Evolutionary conservation across 2,329 filamentous ascomycete species (phyloP).

Genomic region (Nannizziopsis arthrosporioides): DNA sequence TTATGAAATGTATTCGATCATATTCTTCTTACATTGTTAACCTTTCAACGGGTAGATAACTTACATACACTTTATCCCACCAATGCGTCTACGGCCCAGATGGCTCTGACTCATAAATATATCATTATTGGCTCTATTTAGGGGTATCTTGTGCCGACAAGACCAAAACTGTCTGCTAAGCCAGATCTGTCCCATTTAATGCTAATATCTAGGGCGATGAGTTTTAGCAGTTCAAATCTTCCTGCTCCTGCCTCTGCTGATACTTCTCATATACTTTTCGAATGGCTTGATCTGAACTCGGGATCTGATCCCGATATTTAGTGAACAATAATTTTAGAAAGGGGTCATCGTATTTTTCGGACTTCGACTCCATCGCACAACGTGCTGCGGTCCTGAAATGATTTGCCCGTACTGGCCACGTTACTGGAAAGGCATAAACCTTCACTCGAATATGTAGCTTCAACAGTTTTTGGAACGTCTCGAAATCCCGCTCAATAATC

Average conservation of each 20-base stretch:
- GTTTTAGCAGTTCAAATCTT: not conserved
- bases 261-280: conserved; percentile 20
- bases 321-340: conserved; percentile 26
- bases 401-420: conserved; percentile 26
- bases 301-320: conserved; percentile 26
- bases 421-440: conserved; percentile 23
- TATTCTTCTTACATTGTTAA: no score
- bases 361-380: conserved; percentile 17
- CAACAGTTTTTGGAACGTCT: conserved; percentile 25
- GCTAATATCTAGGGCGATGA: no score
- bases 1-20: no score
- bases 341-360: conserved; percentile 21
- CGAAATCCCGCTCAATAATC: conserved; percentile 27
- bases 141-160: no score
- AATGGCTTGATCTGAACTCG: conserved; percentile 15
- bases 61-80: no score
- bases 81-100: no score
- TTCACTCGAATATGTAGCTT: conserved; percentile 22
- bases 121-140: no score
- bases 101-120: no score
- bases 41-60: no score
- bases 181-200: no score
- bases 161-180: no score
- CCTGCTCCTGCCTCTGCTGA: not conserved
- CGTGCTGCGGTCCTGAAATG: conserved; percentile 26